phyloP scores from a whole-genome alignment of 2,329 filamentous ascomycete genomes.

The Fusarium coffeatum region DNA sequence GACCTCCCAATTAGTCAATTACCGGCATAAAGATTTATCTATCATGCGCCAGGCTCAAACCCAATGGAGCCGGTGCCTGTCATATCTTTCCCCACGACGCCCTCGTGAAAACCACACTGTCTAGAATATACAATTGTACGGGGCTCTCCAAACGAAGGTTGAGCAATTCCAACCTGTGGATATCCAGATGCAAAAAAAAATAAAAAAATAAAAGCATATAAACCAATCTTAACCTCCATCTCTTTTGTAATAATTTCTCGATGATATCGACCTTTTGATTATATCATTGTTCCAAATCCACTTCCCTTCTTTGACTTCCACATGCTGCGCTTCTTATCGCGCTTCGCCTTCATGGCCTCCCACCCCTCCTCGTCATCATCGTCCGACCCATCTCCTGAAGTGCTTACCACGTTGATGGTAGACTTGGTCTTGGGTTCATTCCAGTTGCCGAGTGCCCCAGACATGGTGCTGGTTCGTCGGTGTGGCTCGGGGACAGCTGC shows the following conservation, averaged over 20 bases:
- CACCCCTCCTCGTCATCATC: constrained; percentile 76
- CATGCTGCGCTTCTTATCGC: constrained; percentile 73
- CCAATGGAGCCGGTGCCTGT: constrained; percentile 41
- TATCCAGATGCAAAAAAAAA: constrained; percentile 46
- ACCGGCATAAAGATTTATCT: constrained; percentile 47
- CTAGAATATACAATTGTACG: constrained; percentile 48
- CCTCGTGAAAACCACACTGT: constrained; percentile 44
- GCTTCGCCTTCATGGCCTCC: constrained; percentile 76
- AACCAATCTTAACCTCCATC: constrained; percentile 45
- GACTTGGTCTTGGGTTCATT: constrained; percentile 50
- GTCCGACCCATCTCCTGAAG: constrained; percentile 56
- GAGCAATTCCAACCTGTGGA: constrained; percentile 40
- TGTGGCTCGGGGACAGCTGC: constrained; percentile 47
- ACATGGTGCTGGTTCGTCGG: constrained; percentile 52
- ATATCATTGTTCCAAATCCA: constrained; percentile 62
- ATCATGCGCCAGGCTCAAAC: constrained; percentile 47
- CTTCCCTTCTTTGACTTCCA: constrained; percentile 72
- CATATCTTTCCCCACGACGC: constrained; percentile 47
- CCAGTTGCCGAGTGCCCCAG: constrained; percentile 48
- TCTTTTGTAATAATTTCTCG: constrained; percentile 36
- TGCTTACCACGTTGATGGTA: constrained; percentile 54
- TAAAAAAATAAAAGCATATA: constrained; percentile 44
- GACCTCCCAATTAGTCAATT: constrained; percentile 48
- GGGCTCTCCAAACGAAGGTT: constrained; percentile 28
- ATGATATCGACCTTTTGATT: constrained; percentile 33